Base-by-base conservation (phyloP, 495 filamentous ascomycete genomes). In the Podospora anserina region DNA sequence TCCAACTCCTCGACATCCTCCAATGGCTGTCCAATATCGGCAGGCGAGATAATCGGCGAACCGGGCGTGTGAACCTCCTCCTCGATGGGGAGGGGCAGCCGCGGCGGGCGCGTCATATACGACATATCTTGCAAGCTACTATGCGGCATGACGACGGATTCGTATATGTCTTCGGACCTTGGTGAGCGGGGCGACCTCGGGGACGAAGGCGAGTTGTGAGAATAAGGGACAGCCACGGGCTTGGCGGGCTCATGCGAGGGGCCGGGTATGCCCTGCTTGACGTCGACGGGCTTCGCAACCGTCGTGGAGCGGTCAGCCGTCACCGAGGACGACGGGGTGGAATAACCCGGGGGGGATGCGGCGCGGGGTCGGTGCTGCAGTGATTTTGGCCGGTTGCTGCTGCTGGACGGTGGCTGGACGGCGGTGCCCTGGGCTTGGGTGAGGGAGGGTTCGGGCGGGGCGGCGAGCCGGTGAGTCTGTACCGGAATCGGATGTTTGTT, bases 21-120 rank as follows among this genome's bases (percentile, higher is more conserved):
- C 15, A 88, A 66, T 0, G 80, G 79, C 64, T 83, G 77, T 9
- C 86, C 83, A 62, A 82, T 80, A 77, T 90, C 89, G 28, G 86
- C 82, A 0, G 92, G 85, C 3, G 90, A 87, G 64, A 89, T 81
- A 69, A 96, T 92, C 19, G 93, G 93, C 64, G 93, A 97, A 6
- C 92, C 92, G 5, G 93, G 93, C 1, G 89, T 91, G 71, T 92
- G 89, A 18, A 89, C 84, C 72, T 95, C 92, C 82, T 96, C 90
- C 72, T 92, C 93, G 71, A 97, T 96, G 30, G 94, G 93, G 65
- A 97, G 85, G 58, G 94, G 94, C 71, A 97, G 82, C 58, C 94
- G 90, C 54, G 94, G 94, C 56, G 94, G 93, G 20, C 91, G 88
- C 66, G 86, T 88, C 70, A 91, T 84, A 71, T 86, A 87, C 3